These are phyloP conservation scores for Scedosporium dehoogii DNA, from an alignment of 2,329 filamentous ascomycete species.

Conservation along the genomic window DNA sequence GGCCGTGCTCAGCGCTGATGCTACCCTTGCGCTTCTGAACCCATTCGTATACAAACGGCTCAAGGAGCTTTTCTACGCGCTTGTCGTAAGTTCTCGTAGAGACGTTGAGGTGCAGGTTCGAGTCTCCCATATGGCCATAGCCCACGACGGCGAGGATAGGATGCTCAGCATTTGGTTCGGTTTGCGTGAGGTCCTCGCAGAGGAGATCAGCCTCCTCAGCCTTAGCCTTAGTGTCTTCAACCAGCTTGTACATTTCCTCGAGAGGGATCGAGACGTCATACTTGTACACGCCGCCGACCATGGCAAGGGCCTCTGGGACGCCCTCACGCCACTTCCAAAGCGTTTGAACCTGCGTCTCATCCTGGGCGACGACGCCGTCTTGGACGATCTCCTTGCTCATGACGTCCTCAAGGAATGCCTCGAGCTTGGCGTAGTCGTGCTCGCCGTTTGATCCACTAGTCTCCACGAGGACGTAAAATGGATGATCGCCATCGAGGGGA, in stretches of 20 bases:
- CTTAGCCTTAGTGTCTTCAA: constrained; percentile 70
- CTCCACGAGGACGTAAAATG: constrained; percentile 95
- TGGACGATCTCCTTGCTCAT: constrained; percentile 79
- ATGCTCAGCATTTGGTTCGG: constrained; percentile 31
- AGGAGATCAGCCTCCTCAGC: constrained; percentile 67
- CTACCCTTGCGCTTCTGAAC: constrained; percentile 78
- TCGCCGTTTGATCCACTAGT: constrained; percentile 91
- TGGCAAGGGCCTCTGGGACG: constrained; percentile 78
- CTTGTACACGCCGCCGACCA: constrained; percentile 95
- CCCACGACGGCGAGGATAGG: constrained; percentile 87
- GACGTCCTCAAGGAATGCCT: constrained; percentile 81
- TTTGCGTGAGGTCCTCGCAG: constrained; percentile 41
- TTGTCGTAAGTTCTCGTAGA: constrained; percentile 75
- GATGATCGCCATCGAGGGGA: constrained; percentile 73
- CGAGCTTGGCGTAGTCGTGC: constrained; percentile 87
- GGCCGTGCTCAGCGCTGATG: constrained; percentile 92
- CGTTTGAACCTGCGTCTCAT: constrained; percentile 77
- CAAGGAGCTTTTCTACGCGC: constrained; percentile 73
- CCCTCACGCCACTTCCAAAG: constrained; percentile 93
- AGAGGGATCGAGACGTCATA: constrained; percentile 96
- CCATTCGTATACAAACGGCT: constrained; percentile 98
- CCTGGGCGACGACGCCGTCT: constrained; percentile 86
- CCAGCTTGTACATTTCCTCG: constrained; percentile 74
- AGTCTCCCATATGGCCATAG: constrained; percentile 97
- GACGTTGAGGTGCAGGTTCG: constrained; percentile 90